Percentiles rank a stretch among this genome's conserved stretches.
phyloP scores from a whole-genome alignment of 441 rosid species.

The Kokia cookei region DNA sequence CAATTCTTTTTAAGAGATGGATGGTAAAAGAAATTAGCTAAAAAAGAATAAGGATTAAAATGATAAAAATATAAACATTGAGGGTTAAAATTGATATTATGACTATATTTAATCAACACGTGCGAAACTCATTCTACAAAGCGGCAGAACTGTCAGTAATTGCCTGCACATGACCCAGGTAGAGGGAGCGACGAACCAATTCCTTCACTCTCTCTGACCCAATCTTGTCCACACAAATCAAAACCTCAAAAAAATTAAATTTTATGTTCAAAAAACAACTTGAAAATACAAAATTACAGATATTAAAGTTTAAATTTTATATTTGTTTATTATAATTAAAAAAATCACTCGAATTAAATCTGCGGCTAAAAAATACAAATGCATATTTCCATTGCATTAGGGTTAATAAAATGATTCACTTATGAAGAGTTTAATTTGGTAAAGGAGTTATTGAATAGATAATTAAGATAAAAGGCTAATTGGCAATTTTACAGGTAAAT shows the following conservation, averaged over 20 bases:
- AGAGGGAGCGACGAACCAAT: not conserved
- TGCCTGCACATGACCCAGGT: not conserved
- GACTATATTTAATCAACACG: not conserved
- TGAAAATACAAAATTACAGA: too few species aligned
- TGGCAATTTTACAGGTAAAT: too few species aligned
- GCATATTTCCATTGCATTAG: not conserved
- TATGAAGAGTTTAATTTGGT: not conserved
- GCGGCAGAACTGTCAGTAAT: not conserved
- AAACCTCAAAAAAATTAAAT: not conserved
- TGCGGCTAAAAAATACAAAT: not conserved
- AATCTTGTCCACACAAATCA: not conserved
- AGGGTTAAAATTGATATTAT: too few species aligned
- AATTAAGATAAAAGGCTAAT: too few species aligned
- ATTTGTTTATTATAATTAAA: not conserved
- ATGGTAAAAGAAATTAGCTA: too few species aligned
- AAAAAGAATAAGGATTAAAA: too few species aligned
- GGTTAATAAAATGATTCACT: not conserved
- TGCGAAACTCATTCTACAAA: not conserved
- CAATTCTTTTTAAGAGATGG: too few species aligned
- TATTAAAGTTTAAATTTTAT: too few species aligned
- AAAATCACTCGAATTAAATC: not conserved
- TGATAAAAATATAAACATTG: too few species aligned
- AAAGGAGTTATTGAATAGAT: too few species aligned
- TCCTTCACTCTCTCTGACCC: not conserved
- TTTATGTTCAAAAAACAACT: not conserved